Evolutionary conservation across 768 basidiomycete genomes (phyloP), one percentile per base, ranked within the genome.

Genomic region (Lactarius psammicola): DNA sequence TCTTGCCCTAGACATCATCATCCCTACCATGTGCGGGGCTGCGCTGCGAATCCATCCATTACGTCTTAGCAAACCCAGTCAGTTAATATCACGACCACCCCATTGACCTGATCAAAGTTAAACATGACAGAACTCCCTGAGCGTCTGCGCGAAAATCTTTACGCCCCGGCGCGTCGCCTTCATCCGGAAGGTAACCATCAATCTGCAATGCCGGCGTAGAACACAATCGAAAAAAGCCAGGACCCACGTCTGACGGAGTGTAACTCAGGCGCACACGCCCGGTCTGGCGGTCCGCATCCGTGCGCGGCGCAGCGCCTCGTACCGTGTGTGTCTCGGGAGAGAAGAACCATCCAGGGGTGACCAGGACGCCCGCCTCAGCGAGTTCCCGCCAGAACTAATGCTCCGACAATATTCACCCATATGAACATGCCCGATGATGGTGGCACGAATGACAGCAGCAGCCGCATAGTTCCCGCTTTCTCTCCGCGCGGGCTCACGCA

Each of bases 381-480:
- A 92, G 74, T 38, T 80, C 79, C 18, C 72, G 75, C 82, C 84
- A 92, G 1, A 94, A 80, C 65, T 85, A 79, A 68, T 78, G 77
- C 74, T 89, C 86, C n/a, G n/a, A n/a, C n/a, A n/a, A n/a, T n/a
- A n/a, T n/a, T n/a, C n/a, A n/a, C n/a, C n/a, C n/a, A n/a, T n/a
- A 87, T 68, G 75, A 92, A 94, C 92, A 94, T 94, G 8, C 92
- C 92, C 26, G 88, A 81, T 1, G 83, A 82, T 0, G 91, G 91
- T 13, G 90, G 88, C 1, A 90, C 82, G 72, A 92, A 88, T 55
- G 84, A 86, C 68, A 92, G 82, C 65, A 88, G 71, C 28, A 80
- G 72, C 15, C 74, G 59, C 65, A 66, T 59, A 55, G 55, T 66
- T 59, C 57, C 56, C 30, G 73, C 68, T 23, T 66, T 69, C 76